Conservation (phyloP, 2,329 filamentous ascomycete species). For the Verticillium nonalfalfae region DNA sequence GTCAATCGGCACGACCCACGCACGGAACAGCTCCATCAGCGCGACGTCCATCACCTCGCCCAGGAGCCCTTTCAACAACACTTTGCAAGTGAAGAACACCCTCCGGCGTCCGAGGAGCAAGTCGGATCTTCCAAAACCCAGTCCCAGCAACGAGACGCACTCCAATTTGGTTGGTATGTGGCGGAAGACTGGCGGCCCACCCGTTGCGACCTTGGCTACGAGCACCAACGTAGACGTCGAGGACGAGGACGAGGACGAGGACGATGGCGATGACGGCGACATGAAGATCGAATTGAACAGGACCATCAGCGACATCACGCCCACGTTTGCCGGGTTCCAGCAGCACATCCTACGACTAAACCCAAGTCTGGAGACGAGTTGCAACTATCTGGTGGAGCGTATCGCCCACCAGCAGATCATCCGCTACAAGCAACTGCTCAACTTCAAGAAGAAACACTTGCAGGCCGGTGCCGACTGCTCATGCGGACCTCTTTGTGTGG, state of each 20-base stretch:
- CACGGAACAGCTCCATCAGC: constrained; percentile 55
- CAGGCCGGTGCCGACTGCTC: constrained; percentile 55
- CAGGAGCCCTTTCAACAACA: constrained; percentile 37
- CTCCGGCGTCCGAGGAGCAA: constrained; percentile 46
- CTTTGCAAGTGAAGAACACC: constrained; percentile 37
- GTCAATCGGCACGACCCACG: constrained; percentile 49
- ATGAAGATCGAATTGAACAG: constrained; percentile 56
- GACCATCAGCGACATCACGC: constrained; percentile 60
- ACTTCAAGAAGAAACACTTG: constrained; percentile 63
- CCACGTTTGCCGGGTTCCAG: constrained; percentile 71
- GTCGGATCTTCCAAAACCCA: constrained; percentile 40
- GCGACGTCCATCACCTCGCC: constrained; percentile 46
- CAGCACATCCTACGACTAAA: constrained; percentile 68
- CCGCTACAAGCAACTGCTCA: constrained; percentile 72
- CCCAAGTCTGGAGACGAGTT: constrained; percentile 53
- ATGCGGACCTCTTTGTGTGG: constrained; percentile 57
- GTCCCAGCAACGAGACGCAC: constrained; percentile 15
- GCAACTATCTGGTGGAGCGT: constrained; percentile 65
- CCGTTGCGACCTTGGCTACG: constrained; percentile 38
- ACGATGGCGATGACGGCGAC: constrained; percentile 57
- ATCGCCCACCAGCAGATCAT: constrained; percentile 75
- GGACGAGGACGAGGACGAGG: constrained; percentile 53
- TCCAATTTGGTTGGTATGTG: constrained; percentile 43
- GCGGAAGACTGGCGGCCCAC: constrained; percentile 47
- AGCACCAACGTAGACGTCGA: constrained; percentile 18